Base-by-base conservation (phyloP, 2,329 filamentous ascomycete species). In the Aspergillus brunneoviolaceus region DNA sequence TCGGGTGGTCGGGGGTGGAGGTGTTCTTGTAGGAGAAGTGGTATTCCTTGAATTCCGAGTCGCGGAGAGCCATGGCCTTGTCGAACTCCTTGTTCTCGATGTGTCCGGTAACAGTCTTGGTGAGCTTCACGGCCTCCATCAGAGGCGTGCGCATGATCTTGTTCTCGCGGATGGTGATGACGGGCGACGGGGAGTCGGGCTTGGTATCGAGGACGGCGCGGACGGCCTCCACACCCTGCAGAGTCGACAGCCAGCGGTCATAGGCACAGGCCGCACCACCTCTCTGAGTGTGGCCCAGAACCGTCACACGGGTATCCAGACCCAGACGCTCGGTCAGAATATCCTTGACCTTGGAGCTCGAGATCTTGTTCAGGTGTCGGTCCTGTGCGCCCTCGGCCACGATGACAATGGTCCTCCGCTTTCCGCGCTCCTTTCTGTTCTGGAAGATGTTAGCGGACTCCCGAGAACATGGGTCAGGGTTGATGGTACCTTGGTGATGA, bases 351-450 rank as follows among this genome's bases (percentile, higher is more conserved):
- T 89, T 89, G 19, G 83, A 80, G 10, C 92, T 87, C 0, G 87
- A 87, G 70, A 99, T 96, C 77, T 91, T 94, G 73, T 89, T 90
- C 60, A 96, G 86, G 56, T 94, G 80, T 65, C 85, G 84, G 78
- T 97, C 93, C 67, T 93, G 89, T 51, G 95, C 95, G 67, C 95
- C 95, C 79, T 99, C 95, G 55, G 95, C 95, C 55, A 99, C 90
- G 69, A 99, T 96, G 70, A 99, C 94, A 69, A 98, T 98, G 1
- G 95, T 98, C 82, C 96, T 96, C 70, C 95, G 87, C 84, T 98
- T 99, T 72, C 95, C 95, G 72, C 92, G 84, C 63, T 76, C 72
- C 25, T 84, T 82, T 66, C 95, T 89, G 79, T 98, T 95, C 88
- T 95, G 73, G 45, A 9, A 21, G 11, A 4, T 2, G 11, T 56